A percentile compares a stretch with the other conserved stretches of the same genome.
phyloP scores from a whole-genome alignment of 202 grass and related monocot genomes.

The Zizania palustris region DNA sequence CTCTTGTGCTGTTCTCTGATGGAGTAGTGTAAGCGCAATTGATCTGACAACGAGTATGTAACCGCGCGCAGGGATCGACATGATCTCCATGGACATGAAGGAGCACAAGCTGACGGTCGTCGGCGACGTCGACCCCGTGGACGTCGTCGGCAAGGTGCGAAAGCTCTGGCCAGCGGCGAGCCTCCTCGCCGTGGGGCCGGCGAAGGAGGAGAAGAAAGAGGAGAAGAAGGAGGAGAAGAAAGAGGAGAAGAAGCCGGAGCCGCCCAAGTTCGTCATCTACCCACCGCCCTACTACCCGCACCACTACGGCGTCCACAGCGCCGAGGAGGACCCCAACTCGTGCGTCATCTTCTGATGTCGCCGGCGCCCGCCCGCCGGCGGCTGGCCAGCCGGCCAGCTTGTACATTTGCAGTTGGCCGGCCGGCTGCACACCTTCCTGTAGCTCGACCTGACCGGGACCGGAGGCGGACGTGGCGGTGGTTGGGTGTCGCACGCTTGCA shows the following conservation, averaged over 20 bases:
- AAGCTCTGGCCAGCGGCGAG: conserved; percentile 27
- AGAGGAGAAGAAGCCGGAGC: conserved; percentile 11
- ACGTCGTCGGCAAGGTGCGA: conserved; percentile 60
- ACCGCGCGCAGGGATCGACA: conserved; percentile 54
- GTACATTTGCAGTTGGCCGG: conserved; percentile 2
- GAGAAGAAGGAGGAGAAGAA: conserved; percentile 30
- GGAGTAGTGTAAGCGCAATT: no score
- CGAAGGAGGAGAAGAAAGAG: conserved; percentile 58
- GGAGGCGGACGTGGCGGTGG: neutral
- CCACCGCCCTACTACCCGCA: conserved; percentile 6
- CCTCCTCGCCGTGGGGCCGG: conserved; percentile 55
- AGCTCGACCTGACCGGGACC: neutral
- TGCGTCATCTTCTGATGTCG: conserved; percentile 63
- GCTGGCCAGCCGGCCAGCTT: neutral
- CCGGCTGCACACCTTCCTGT: neutral
- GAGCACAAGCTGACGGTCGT: conserved; percentile 61
- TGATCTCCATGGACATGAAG: conserved; percentile 68
- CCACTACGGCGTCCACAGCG: conserved; percentile 57
- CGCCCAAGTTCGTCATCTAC: conserved; percentile 9
- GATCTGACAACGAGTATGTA: neutral
- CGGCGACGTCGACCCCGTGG: conserved; percentile 59
- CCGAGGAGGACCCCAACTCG: conserved; percentile 80
- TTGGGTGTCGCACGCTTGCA: neutral
- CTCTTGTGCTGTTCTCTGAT: no score
- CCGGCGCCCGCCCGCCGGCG: neutral